Conservation (phyloP, 2,329 filamentous ascomycete genomes). For the Trichoderma arundinaceum region DNA sequence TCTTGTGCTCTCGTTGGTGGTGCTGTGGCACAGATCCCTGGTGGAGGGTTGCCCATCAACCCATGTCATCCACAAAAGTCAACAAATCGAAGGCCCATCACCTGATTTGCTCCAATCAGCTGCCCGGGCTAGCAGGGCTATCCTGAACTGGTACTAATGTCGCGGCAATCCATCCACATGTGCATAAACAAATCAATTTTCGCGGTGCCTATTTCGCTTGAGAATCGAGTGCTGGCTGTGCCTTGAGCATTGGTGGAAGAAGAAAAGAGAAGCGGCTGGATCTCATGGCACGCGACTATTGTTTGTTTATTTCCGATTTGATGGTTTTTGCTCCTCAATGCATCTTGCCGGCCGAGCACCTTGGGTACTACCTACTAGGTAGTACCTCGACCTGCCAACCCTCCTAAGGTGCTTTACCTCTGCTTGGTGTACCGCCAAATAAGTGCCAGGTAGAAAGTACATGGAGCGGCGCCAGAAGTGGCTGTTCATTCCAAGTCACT, state of each 20-base stretch:
- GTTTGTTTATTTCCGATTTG: not conserved
- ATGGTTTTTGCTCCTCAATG: too few species aligned
- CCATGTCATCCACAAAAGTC: slow-evolving; percentile 25
- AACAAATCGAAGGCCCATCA: slow-evolving; percentile 26
- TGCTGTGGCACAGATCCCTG: slow-evolving; percentile 9
- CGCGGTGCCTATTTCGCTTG: not conserved
- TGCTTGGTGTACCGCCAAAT: too few species aligned
- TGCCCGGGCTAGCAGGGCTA: slow-evolving; percentile 14
- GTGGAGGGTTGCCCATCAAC: slow-evolving; percentile 24
- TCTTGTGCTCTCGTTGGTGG: slow-evolving; percentile 14
- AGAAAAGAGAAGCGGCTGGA: not conserved
- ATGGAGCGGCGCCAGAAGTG: too few species aligned
- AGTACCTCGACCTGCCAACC: too few species aligned
- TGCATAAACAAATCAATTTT: slow-evolving; percentile 17
- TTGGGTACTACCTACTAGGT: not conserved
- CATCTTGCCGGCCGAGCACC: not conserved
- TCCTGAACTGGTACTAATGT: not conserved
- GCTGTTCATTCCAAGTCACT: too few species aligned
- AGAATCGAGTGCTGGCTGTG: not conserved
- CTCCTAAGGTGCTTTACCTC: too few species aligned
- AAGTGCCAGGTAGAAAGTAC: too few species aligned
- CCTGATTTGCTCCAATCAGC: slow-evolving; percentile 30
- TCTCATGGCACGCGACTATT: too few species aligned
- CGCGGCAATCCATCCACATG: slow-evolving; percentile 1
- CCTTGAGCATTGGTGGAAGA: not conserved